Conservation (phyloP, 2,329 filamentous ascomycete species). For the Teratosphaeria nubilosa region DNA sequence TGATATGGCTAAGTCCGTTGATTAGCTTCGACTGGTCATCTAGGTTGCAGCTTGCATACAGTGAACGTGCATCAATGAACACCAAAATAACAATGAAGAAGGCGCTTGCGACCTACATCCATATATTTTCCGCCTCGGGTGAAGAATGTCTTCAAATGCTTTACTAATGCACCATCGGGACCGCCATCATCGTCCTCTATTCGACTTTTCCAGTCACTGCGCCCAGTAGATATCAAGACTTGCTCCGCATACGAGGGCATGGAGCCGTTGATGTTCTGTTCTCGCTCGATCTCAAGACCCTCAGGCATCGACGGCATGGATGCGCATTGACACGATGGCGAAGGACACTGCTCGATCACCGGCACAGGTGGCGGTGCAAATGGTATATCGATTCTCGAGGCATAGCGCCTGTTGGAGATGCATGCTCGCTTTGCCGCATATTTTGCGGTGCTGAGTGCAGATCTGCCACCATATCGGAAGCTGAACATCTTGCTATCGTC, state of each 20-base stretch:
- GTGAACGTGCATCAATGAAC: not conserved
- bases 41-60: not conserved
- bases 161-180: slow-evolving; percentile 44
- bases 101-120: slow-evolving; percentile 31
- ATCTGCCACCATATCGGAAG: not conserved
- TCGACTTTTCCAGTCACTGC: slow-evolving; percentile 67
- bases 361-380: slow-evolving; percentile 31
- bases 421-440: not conserved
- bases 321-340: slow-evolving; percentile 67
- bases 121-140: slow-evolving; percentile 33
- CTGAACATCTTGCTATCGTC: not conserved
- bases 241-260: slow-evolving; percentile 74
- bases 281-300: slow-evolving; percentile 64
- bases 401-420: slow-evolving; percentile 6
- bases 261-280: slow-evolving; percentile 60
- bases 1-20: slow-evolving; percentile 58
- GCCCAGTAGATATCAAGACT: slow-evolving; percentile 72
- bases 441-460: not conserved
- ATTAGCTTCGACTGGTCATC: not conserved
- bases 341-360: slow-evolving; percentile 52
- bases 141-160: slow-evolving; percentile 54
- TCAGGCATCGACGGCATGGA: slow-evolving; percentile 52
- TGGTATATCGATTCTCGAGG: slow-evolving; percentile 24
- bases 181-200: slow-evolving; percentile 67
- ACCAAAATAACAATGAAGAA: not conserved